These are phyloP conservation scores for Eucalyptus guilfoylei DNA, from an alignment of 345 rosid genomes.

Conservation along the genomic window DNA sequence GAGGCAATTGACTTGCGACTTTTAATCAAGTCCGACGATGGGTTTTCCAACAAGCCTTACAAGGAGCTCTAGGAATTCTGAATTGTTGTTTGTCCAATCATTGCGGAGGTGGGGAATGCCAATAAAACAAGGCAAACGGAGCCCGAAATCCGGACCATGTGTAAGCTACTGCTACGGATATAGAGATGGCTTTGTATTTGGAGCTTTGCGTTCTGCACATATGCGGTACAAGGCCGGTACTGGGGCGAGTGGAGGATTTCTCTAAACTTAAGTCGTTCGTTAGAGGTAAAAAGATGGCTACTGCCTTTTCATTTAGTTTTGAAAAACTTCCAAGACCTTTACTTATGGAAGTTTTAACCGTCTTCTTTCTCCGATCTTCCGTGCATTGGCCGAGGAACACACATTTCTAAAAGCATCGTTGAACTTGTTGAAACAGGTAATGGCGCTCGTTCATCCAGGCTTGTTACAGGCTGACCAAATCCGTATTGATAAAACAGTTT, in stretches of 20 bases:
- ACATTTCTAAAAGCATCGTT: neutral
- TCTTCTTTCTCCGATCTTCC: neutral
- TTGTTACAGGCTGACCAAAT: neutral
- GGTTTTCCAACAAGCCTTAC: too few species aligned
- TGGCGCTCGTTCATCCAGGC: neutral
- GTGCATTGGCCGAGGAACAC: neutral
- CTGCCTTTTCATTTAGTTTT: neutral
- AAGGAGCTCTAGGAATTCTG: rapidly evolving
- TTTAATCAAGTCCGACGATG: too few species aligned
- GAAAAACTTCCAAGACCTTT: rapidly evolving
- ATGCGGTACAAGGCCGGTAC: slow-evolving; percentile 63
- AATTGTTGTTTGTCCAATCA: neutral
- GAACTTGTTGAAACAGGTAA: neutral
- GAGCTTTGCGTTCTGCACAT: slow-evolving; percentile 70
- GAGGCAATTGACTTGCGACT: slow-evolving; percentile 18
- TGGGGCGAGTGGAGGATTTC: slow-evolving; percentile 77
- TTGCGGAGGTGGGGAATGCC: slow-evolving; percentile 36
- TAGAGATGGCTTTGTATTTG: slow-evolving; percentile 72
- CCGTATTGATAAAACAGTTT: too few species aligned
- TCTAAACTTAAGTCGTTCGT: slow-evolving; percentile 41
- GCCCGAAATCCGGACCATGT: slow-evolving; percentile 27
- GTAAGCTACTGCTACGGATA: slow-evolving; percentile 45
- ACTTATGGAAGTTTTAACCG: rapidly evolving
- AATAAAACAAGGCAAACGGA: slow-evolving; percentile 26
- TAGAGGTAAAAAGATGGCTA: slow-evolving; percentile 27